These are phyloP conservation scores for Trichoderma sp. DNA, from an alignment of 2,329 filamentous ascomycete genomes.

Conservation along the genomic window DNA sequence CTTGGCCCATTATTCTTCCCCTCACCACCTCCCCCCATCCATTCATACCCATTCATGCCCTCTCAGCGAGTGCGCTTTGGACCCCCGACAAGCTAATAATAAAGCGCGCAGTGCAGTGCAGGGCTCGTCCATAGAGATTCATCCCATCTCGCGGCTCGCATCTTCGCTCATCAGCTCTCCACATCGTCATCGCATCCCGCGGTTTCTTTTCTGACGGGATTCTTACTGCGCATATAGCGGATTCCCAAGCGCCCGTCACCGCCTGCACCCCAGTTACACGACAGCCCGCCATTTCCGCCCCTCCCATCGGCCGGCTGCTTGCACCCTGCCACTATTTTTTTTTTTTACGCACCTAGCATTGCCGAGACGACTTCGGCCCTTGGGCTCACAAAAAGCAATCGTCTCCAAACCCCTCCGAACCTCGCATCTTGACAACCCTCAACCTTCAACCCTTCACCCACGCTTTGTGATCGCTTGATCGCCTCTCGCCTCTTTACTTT, in stretches of 20 bases:
- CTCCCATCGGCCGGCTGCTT: constrained; percentile 10
- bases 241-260: constrained; percentile 24
- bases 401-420: constrained; percentile 15
- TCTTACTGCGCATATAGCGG: constrained; percentile 14
- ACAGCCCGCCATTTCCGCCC: constrained; percentile 21
- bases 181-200: constrained; percentile 11
- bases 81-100: constrained; percentile 9
- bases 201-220: background rate
- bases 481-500: background rate
- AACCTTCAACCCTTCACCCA: background rate
- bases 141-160: background rate
- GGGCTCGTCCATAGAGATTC: constrained; percentile 4
- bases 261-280: constrained; percentile 23
- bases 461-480: background rate
- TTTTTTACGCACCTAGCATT: background rate
- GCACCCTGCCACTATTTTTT: constrained; percentile 12
- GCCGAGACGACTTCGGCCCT: constrained; percentile 10
- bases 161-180: constrained; percentile 10
- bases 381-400: constrained; percentile 19
- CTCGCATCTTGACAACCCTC: constrained; percentile 4
- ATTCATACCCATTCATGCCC: background rate
- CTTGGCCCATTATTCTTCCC: constrained; percentile 1
- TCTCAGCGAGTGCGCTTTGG: background rate
- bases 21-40: background rate
- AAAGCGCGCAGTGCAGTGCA: constrained; percentile 13